Evolutionary conservation across 495 filamentous ascomycete species (phyloP), one percentile per base, ranked within the genome.

Genomic region (Aspergillus mulundensis): DNA sequence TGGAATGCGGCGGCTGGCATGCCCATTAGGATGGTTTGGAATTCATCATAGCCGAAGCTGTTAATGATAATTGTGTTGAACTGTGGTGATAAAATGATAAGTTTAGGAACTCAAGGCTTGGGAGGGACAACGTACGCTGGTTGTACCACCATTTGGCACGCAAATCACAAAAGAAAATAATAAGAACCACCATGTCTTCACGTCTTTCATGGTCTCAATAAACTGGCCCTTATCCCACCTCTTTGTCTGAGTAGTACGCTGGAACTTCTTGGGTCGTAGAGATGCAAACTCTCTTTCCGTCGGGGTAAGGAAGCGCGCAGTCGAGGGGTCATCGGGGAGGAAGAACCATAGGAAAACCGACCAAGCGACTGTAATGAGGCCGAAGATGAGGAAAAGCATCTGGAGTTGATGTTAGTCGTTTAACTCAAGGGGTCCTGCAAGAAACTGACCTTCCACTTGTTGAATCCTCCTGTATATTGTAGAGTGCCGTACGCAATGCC

Each of bases 211-310:
- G 8, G 72, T 68, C 48, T 81, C 78, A 20, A 68, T 66, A 43
- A 75, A 74, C 43, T 84, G 81, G 3, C 67, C 62, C 53, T 61
- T 72, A 25, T 79, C 74, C 59, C 80, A 83, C 18, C 65, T 62
- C 57, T 78, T 78, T 50, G 78, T 83, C 36, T 77, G 73, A 0
- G 79, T 70, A 30, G 81, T 81, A 19, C 74, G 75, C 52, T 81
- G 72, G 18, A 39, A 38, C 47, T 50, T 38, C 32, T 50, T 38
- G 1, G 47, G 47, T 25, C 80, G 72, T 56, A 81, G 73, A 19
- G 82, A 70, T 1, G 72, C 74, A 53, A 80, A 67, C 41, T 77
- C 60, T 8, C 71, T 69, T 30, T 80, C 74, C 0, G 71, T 57
- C 5, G 71, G 60, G 7, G 57, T 66, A 20, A 78, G 64, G 43